Percentiles rank a stretch among this genome's conserved stretches.
Conservation (phyloP, 345 rosid genomes). For the Gossypioides kirkii region DNA sequence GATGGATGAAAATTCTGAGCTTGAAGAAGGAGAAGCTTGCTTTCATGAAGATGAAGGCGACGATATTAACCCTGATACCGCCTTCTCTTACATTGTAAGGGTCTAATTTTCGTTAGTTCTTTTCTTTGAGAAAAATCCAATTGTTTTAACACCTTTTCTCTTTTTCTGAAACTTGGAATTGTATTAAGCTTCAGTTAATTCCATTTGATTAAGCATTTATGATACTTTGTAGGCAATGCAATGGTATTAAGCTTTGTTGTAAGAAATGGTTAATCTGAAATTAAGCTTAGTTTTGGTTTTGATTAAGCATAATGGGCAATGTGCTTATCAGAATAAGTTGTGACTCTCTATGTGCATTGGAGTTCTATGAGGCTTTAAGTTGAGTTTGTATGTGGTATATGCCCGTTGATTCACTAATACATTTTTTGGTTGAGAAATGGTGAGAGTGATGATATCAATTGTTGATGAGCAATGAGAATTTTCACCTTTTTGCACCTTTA, state of each 20-base stretch:
- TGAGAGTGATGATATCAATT: neutral
- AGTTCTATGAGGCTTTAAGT: neutral
- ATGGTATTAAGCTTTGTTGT: neutral
- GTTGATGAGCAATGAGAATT: neutral
- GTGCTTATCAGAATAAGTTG: neutral
- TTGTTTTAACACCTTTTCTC: neutral
- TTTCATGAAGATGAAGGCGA: conserved; percentile 29
- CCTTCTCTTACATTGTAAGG: conserved; percentile 74
- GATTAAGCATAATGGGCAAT: conserved; percentile 9
- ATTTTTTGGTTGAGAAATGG: neutral
- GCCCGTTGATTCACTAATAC: neutral
- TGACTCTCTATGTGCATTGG: neutral
- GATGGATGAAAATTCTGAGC: conserved; percentile 54
- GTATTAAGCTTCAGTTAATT: conserved; percentile 6
- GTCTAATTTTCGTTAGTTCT: conserved; percentile 17
- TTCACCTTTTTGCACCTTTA: neutral
- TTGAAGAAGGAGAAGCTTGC: conserved; percentile 73
- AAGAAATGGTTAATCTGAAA: neutral
- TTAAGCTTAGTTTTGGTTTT: conserved; percentile 6
- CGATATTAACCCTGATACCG: conserved; percentile 51
- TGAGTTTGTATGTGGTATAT: neutral
- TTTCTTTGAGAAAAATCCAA: conserved; percentile 2
- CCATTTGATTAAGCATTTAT: conserved; percentile 7
- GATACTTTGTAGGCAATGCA: conserved; percentile 8
- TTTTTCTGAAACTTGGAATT: neutral